Conservation (phyloP, 2,329 filamentous ascomycete species). For the Microsporum ferrugineum region DNA sequence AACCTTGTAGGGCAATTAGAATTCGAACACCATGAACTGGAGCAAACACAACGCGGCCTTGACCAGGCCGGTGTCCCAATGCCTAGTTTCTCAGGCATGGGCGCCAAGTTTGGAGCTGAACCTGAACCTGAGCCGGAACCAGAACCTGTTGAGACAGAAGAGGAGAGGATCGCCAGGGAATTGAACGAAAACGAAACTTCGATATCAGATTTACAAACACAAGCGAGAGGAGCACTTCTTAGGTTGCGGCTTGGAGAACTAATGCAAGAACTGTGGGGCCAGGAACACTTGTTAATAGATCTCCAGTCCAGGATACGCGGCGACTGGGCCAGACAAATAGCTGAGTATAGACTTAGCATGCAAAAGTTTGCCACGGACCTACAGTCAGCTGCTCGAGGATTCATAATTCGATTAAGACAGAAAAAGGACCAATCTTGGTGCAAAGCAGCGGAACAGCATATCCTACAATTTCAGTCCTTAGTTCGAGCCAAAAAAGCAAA, state of each 20-base stretch:
- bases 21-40: conserved; percentile 94
- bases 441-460: conserved; percentile 57
- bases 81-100: conserved; percentile 97
- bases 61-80: conserved; percentile 91
- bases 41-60: conserved; percentile 91
- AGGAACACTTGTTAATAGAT: conserved; percentile 64
- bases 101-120: conserved; percentile 85
- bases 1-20: conserved; percentile 93
- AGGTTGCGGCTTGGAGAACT: conserved; percentile 64
- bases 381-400: conserved; percentile 68
- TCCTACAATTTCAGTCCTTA: conserved; percentile 72
- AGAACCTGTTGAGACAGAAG: conserved; percentile 68
- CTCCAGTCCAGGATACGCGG: conserved; percentile 80
- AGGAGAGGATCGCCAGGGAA: conserved; percentile 75
- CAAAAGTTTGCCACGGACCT: conserved; percentile 64
- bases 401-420: conserved; percentile 56
- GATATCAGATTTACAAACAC: conserved; percentile 73
- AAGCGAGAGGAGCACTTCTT: conserved; percentile 68
- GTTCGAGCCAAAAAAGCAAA: conserved; percentile 47
- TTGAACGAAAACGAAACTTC: conserved; percentile 61
- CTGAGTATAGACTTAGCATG: conserved; percentile 74
- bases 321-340: conserved; percentile 74
- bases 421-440: conserved; percentile 58
- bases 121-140: conserved; percentile 60
- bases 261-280: conserved; percentile 86